Conservation (phyloP, 2,329 filamentous ascomycete species). For the Ceratocystis variospora region DNA sequence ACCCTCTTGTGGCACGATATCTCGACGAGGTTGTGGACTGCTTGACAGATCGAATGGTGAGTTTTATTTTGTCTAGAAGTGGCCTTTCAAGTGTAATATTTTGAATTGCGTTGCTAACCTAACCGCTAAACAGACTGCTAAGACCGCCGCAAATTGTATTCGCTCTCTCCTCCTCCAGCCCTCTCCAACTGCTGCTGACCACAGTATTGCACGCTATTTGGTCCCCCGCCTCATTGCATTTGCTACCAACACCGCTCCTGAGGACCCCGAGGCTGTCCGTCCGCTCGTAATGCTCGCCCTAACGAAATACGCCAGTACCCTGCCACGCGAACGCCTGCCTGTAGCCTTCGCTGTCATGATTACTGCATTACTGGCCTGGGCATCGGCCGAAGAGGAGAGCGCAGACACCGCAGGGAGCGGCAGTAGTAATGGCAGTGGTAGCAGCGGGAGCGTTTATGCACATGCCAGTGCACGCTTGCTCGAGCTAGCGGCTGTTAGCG, state of each 20-base stretch:
- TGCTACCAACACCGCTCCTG: constrained; percentile 51
- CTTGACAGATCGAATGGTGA: constrained; percentile 63
- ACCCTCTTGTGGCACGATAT: constrained; percentile 61
- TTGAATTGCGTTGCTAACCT: too few species aligned
- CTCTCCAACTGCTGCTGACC: constrained; percentile 49
- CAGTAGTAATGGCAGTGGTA: too few species aligned
- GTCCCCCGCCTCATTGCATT: constrained; percentile 66
- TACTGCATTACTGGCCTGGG: constrained; percentile 61
- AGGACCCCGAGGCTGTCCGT: constrained; percentile 68
- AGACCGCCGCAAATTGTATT: constrained; percentile 80
- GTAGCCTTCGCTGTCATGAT: constrained; percentile 63
- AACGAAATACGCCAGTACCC: constrained; percentile 49
- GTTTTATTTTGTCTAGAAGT: constrained; percentile 27
- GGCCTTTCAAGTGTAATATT: too few species aligned
- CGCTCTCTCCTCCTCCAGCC: constrained; percentile 64
- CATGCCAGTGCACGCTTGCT: constrained; percentile 67
- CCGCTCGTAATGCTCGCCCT: constrained; percentile 59
- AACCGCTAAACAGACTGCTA: constrained; percentile 47
- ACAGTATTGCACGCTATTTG: constrained; percentile 60
- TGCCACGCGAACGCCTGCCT: constrained; percentile 34
- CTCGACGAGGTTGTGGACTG: constrained; percentile 75
- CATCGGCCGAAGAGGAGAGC: constrained; percentile 44
- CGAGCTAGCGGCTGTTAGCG: constrained; percentile 66
- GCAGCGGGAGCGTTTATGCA: constrained; percentile 34
- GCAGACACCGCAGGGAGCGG: constrained; percentile 20